These are phyloP conservation scores for Colletotrichum incanum DNA, from an alignment of 2,329 filamentous ascomycete genomes.

Conservation along the genomic window DNA sequence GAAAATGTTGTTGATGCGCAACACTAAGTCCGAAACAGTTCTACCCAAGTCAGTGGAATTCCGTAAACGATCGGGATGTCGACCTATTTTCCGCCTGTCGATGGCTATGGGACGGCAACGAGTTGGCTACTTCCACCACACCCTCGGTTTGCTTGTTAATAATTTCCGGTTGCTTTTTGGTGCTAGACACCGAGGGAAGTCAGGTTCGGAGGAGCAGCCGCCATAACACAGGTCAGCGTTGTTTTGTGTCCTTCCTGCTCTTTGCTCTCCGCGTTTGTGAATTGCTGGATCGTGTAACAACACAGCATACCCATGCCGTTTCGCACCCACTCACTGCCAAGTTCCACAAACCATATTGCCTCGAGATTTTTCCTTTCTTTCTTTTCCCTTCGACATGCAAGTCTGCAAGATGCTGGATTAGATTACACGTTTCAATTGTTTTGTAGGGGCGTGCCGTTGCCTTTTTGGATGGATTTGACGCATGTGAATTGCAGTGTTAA, in stretches of 20 bases:
- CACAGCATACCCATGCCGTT: background rate
- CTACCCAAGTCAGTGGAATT: constrained; percentile 9
- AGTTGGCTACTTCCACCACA: constrained; percentile 42
- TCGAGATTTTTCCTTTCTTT: background rate
- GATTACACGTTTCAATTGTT: background rate
- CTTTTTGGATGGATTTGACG: background rate
- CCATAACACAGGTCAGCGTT: background rate
- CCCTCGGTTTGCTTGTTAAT: constrained; percentile 2
- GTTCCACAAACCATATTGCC: background rate
- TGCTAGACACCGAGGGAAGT: background rate
- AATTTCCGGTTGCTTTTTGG: background rate
- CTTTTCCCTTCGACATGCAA: background rate
- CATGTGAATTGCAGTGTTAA: background rate
- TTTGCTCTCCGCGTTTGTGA: background rate
- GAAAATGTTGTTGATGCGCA: constrained; percentile 21
- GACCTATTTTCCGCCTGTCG: constrained; percentile 35
- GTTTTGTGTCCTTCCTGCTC: background rate
- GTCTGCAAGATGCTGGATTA: background rate
- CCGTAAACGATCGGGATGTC: constrained; percentile 9
- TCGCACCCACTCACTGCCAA: too few relatives aligned
- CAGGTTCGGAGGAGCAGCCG: background rate
- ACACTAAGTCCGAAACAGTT: constrained; percentile 41
- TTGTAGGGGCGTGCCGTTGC: background rate
- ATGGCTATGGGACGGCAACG: constrained; percentile 37
- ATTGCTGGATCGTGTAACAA: background rate